Evolutionary conservation across 768 basidiomycete genomes (phyloP), one percentile per base, ranked within the genome.

Genomic region (Collybiopsis confluens): DNA sequence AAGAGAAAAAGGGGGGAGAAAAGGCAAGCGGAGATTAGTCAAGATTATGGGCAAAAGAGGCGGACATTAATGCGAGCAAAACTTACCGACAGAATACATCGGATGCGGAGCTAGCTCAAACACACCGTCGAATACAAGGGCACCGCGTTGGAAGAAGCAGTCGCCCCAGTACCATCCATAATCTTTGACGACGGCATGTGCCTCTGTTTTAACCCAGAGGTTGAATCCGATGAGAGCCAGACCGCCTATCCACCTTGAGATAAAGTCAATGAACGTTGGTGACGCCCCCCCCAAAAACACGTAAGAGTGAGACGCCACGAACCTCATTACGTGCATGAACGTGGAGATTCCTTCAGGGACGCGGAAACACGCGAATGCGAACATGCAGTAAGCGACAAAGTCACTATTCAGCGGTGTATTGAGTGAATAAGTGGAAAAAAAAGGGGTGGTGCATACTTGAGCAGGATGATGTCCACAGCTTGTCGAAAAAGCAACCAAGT

Each of bases 131-230:
- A 99, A 99, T 2, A 98, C 88, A 13, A 98, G 77, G 40, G 88
- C 86, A 40, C 91, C 91, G n/a, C 90, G 86, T 67, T 92, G 90
- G 74, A 93, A 92, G 72, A 93, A 93, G 54, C 85, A 85, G 60
- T 93, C 91, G 9, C 91, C 94, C 92, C 92, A 93, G 67, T 94
- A 98, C 94, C 93, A 98, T 15, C 94, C 95, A 60, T 96, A 98
- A 64, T 98, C 96, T 62, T 97, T 98, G 56, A 98, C 93, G 45
- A 98, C 92, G 51, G 92, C 81, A 67, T 99, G 97, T 0, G 97
- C 97, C 64, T 98, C 95, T 2, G 89, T 90, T 67, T 99, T 99
- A 58, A 99, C 93, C 94, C 95, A 98, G 33, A 98, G 78, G 68
- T 99, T 98, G 78, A 98, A 98, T 18, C 79, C 80, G 64, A 98